phyloP scores from a whole-genome alignment of 768 basidiomycete genomes.

The Leccinum uliginosum region DNA sequence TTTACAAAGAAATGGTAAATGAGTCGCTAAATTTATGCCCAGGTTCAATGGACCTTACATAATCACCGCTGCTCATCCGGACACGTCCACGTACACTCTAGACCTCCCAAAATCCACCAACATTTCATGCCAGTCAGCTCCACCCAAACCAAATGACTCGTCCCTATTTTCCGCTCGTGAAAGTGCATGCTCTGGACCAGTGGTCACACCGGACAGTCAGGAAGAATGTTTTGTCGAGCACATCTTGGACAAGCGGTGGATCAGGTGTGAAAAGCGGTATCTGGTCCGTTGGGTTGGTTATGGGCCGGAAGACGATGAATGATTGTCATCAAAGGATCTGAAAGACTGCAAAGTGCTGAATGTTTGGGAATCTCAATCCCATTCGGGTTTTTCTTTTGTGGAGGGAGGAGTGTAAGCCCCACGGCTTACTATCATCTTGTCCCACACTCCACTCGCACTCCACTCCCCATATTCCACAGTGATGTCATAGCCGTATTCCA shows the following conservation, averaged over 20 bases:
- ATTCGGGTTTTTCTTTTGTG: not conserved
- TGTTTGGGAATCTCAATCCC: not conserved
- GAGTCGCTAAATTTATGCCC: constrained; percentile 41
- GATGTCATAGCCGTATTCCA: too few relatives aligned
- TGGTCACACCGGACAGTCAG: not conserved
- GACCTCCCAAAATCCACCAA: constrained; percentile 22
- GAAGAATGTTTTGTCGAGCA: not conserved
- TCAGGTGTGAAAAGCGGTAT: constrained; percentile 15
- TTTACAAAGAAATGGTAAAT: constrained; percentile 13
- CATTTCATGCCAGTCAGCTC: constrained; percentile 33
- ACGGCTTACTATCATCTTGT: too few relatives aligned
- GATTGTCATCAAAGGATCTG: not conserved
- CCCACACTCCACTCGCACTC: too few relatives aligned
- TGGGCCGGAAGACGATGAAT: constrained; percentile 5
- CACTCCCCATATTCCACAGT: too few relatives aligned
- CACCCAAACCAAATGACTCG: constrained; percentile 32
- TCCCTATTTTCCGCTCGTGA: constrained; percentile 32
- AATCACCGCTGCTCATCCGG: constrained; percentile 12
- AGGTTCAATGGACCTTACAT: constrained; percentile 29
- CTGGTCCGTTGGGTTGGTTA: constrained; percentile 18
- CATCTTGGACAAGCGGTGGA: constrained; percentile 2
- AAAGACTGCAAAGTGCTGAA: constrained; percentile 6
- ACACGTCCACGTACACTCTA: constrained; percentile 20
- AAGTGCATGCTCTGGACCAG: not conserved
- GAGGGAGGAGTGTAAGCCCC: not conserved